These are phyloP conservation scores for Rhinocladiella similis DNA, from an alignment of 2,329 filamentous ascomycete species.

Conservation along the genomic window DNA sequence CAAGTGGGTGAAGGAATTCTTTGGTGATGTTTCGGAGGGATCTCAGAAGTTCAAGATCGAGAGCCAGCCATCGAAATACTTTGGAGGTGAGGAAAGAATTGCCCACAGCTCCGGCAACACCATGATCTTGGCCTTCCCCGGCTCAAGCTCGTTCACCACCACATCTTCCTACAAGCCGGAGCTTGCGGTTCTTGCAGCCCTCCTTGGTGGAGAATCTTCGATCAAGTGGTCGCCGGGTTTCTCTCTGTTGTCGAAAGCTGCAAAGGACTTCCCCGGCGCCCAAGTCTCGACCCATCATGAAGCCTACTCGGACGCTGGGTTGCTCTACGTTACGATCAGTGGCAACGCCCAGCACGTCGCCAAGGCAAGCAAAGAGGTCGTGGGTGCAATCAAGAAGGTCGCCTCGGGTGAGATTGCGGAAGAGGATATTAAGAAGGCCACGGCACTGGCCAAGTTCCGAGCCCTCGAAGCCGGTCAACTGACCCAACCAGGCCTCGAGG, in stretches of 20 bases:
- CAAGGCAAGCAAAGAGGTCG: conserved; percentile 71
- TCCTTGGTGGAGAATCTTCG: conserved; percentile 84
- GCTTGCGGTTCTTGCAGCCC: conserved; percentile 78
- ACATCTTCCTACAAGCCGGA: conserved; percentile 82
- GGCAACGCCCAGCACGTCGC: conserved; percentile 73
- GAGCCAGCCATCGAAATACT: conserved; percentile 75
- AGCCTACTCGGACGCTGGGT: conserved; percentile 90
- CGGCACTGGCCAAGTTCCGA: conserved; percentile 90
- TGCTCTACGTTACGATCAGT: conserved; percentile 78
- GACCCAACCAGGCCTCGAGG: conserved; percentile 73
- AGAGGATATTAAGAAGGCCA: conserved; percentile 88
- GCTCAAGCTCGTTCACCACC: conserved; percentile 71
- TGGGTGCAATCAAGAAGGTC: conserved; percentile 79
- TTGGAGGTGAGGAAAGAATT: conserved; percentile 90
- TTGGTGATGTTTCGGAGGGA: conserved; percentile 62
- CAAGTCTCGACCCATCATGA: conserved; percentile 73
- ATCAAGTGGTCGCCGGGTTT: conserved; percentile 97
- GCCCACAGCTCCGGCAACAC: conserved; percentile 76
- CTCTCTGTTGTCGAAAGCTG: conserved; percentile 81
- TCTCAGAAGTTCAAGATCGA: conserved; percentile 57
- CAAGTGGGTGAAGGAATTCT: conserved; percentile 94
- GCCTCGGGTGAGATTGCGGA: conserved; percentile 72
- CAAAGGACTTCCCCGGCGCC: conserved; percentile 65
- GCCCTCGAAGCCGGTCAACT: conserved; percentile 80
- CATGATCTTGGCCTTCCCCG: conserved; percentile 88